Evolutionary conservation across 768 basidiomycete species (phyloP), one percentile per base, ranked within the genome.

Genomic region (Paxillus rubicundulus): DNA sequence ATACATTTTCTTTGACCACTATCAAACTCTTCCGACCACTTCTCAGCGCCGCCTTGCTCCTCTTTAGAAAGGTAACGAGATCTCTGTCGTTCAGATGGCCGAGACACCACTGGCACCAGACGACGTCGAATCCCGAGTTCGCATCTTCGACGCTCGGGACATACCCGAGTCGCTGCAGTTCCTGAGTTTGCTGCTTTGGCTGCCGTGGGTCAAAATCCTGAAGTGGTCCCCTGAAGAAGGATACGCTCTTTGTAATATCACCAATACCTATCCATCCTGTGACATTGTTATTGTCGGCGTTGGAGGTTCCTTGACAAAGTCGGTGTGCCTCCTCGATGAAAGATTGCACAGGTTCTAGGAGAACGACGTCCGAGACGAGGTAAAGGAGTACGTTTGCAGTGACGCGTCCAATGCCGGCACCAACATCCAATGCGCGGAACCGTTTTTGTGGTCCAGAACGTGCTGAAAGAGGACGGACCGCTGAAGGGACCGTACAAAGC

Each of bases 91-190:
- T 81, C 52, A 97, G 77, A 73, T 95, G 90, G 2, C 92, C 90
- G 14, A 98, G 78, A 73, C 95, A 96, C 96, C 96, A 98, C 68
- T 99, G 96, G 62, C 91, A 92, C 95, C 92, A 94, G 52, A 96
- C 80, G 48, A 94, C 81, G 69, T 99, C 96, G 70, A 93, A 98
- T 1, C 81, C 81, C 40, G 76, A 71, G 17, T 76, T 69, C n/a
- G 74, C 65, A 32, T 81, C 80, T 46, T 79, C 82, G 20, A 78
- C 78, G 37, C 75, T 80, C 36, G 78, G 75, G n/a, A 70, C 70
- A 64, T 80, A 82, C 3, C 91, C 91, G 6, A 92, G 73, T 13
- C 87, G 82, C 45, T 84, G 87, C 24, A 88, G 66, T 53, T 81
- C 76, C 34, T 69, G 76, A 4, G 73, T 73, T 36, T 49, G 36